Evolutionary conservation across 2,329 filamentous ascomycete species (phyloP).

Genomic region (Fusarium sacchari): DNA sequence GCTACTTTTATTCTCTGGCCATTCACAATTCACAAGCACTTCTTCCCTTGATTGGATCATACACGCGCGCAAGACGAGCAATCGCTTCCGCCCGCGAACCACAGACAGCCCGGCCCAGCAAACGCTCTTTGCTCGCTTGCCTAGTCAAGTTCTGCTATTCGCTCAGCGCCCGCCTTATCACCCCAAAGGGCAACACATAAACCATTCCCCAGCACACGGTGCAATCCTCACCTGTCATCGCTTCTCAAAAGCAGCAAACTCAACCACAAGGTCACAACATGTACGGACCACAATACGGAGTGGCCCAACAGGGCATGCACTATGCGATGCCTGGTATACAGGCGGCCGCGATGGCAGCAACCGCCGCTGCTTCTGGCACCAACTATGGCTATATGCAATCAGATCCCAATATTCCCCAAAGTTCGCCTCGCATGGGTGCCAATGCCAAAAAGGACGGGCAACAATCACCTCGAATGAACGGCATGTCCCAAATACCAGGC

Average conservation of each 20-base stretch:
- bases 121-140: slow-evolving; percentile 24
- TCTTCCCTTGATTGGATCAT: slow-evolving; percentile 42
- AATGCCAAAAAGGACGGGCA: slow-evolving; percentile 78
- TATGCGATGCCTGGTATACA: slow-evolving; percentile 87
- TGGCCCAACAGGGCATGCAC: slow-evolving; percentile 76
- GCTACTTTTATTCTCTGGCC: slow-evolving; percentile 38
- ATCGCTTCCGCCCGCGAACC: slow-evolving; percentile 22
- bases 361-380: slow-evolving; percentile 88
- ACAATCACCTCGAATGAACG: slow-evolving; percentile 80
- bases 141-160: slow-evolving; percentile 26
- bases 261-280: slow-evolving; percentile 76
- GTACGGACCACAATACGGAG: slow-evolving; percentile 82
- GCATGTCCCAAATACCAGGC: slow-evolving; percentile 66
- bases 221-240: slow-evolving; percentile 82
- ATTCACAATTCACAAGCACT: slow-evolving; percentile 45
- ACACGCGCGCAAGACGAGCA: slow-evolving; percentile 27
- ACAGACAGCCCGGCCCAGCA: background rate
- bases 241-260: slow-evolving; percentile 75
- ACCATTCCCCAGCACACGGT: slow-evolving; percentile 73
- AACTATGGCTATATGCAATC: slow-evolving; percentile 78
- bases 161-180: slow-evolving; percentile 27
- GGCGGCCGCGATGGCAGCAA: slow-evolving; percentile 91
- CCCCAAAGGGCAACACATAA: slow-evolving; percentile 33
- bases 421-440: slow-evolving; percentile 80
- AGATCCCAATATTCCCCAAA: slow-evolving; percentile 73